These are phyloP conservation scores for Chloropicon primus DNA, from an alignment of 139 green algal species.

Conservation along the genomic window DNA sequence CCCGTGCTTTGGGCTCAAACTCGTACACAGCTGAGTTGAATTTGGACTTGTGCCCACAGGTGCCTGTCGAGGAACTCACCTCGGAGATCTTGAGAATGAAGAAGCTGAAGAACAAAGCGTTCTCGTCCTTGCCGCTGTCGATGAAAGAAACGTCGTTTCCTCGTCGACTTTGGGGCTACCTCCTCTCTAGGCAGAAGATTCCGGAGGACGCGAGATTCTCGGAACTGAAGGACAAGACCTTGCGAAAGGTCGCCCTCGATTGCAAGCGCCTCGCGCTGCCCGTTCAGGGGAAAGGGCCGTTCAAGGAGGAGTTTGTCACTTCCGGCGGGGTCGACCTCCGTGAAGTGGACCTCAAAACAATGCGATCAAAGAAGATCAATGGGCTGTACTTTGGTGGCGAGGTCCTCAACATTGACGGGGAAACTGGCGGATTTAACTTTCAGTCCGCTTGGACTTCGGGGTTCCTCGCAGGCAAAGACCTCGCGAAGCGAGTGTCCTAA, in stretches of 20 bases:
- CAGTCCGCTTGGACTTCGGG: conserved; percentile 21
- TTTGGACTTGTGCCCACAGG: neutral
- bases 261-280: neutral
- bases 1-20: conserved; percentile 1
- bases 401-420: conserved; percentile 15
- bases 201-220: neutral
- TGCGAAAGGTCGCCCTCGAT: neutral
- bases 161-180: conserved; percentile 17
- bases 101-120: neutral
- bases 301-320: conserved; percentile 26
- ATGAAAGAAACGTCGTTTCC: neutral
- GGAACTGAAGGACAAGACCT: neutral
- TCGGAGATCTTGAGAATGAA: neutral
- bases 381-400: conserved; percentile 18
- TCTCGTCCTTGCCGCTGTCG: neutral
- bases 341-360: conserved; percentile 15
- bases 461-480: conserved; percentile 11
- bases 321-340: conserved; percentile 18
- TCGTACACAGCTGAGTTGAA: conserved; percentile 2
- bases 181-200: conserved; percentile 1
- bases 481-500: neutral
- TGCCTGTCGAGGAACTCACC: neutral
- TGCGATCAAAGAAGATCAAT: conserved; percentile 10
- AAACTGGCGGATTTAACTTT: conserved; percentile 23
- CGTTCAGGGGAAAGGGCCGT: conserved; percentile 9